Base-by-base conservation (phyloP, 345 rosid species). In the Carallia brachiata region DNA sequence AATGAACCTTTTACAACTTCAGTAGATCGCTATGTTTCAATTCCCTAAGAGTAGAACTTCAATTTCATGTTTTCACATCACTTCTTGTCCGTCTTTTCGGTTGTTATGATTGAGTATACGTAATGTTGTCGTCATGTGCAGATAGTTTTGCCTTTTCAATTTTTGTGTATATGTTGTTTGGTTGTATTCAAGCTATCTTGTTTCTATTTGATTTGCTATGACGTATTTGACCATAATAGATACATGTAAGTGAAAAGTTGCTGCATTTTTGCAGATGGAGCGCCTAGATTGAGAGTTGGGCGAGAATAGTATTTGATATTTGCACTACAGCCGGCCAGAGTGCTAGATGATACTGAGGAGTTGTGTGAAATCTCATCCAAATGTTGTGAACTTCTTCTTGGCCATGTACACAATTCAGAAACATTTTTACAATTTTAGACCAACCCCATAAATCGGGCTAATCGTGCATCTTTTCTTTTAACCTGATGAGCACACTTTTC, bases 181-280 rank as follows among this genome's bases (percentile, higher is more conserved):
- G 16, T 40, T 40, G 13, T 55, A 55, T 2, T 19, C 59, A 55
- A 55, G 12, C 58, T 6, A 3, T 54, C 4, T 54, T 19, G 16
- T 64, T 6, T 54, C 48, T 31, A 39, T 32, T 19, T 36, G n/a
- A 13, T 32, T 53, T 62, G 39, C 31, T 54, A 18, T 30, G 62
- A 56, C 32, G 44, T 56, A 2, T 9, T 44, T 31, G 52, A 17
- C 9, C 36, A 31, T 23, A 62, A 6, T 4, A 27, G 17, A 52
- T 28, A 12, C n/a, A 17, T 54, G 30, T 36, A 52, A 16, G 13
- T 30, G 40, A 32, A 3, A 23, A 36, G 4, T 16, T 31, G 57
- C 60, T 16, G 18, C 1, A 4, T 58, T 59, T 27, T 70, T 63
- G 73, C 88, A 92, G 97, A 95, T 91, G 97, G 96, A 90, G 77